Conservation (phyloP, 164 flowering plant species). For the Vitis rotundifolia region DNA sequence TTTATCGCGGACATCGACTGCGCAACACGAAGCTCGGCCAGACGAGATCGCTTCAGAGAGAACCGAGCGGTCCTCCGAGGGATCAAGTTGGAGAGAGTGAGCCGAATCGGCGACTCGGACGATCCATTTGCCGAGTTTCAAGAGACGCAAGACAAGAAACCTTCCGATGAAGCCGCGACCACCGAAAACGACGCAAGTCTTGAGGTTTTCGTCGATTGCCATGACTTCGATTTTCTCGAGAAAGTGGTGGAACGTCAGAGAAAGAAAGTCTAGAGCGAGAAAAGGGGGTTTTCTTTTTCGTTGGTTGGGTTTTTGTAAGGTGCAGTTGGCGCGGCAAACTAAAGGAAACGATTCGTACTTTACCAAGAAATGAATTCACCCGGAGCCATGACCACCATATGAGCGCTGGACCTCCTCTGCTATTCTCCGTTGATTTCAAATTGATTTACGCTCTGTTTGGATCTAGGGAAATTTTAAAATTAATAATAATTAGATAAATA, state of each 20-base stretch:
- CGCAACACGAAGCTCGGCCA: conserved; percentile 62
- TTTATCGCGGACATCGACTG: conserved; percentile 59
- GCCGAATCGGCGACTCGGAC: conserved; percentile 81
- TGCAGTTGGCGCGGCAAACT: no score
- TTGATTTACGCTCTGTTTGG: no score
- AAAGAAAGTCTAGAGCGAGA: background rate
- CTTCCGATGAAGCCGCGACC: conserved; percentile 70
- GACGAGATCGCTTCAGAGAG: conserved; percentile 58
- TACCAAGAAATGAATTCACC: no score
- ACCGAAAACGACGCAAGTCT: conserved; percentile 78
- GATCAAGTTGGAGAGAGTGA: conserved; percentile 36
- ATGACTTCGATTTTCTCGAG: conserved; percentile 6
- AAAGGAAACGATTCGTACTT: no score
- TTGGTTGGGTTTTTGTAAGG: no score
- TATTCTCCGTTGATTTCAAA: no score
- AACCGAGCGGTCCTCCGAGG: conserved; percentile 35
- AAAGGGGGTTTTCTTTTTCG: background rate
- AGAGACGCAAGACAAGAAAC: conserved; percentile 57
- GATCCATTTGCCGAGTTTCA: conserved; percentile 62
- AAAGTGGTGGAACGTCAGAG: background rate
- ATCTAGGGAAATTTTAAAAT: no score
- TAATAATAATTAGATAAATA: no score
- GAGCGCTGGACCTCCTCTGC: no score
- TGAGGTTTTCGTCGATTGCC: conserved; percentile 39
- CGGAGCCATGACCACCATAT: no score